Percentiles rank a stretch among this genome's conserved stretches.
phyloP scores from a whole-genome alignment of 192 early-diverging fungal genomes.

The Coemansia sp. region DNA sequence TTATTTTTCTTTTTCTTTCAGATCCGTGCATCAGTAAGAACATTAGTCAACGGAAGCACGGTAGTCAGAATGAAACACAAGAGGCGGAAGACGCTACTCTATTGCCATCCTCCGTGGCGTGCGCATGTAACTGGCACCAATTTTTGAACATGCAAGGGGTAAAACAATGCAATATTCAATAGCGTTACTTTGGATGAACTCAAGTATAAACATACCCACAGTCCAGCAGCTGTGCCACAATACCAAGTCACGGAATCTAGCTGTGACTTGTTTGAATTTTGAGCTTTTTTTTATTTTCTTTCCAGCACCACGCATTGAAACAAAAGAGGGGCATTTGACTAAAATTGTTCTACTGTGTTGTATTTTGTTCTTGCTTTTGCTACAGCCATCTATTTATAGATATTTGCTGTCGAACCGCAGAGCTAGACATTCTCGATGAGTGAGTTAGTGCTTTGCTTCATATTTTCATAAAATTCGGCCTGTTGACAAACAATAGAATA shows the following conservation, averaged over 20 bases:
- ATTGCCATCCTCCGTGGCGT: constrained; percentile 9
- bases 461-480: no score
- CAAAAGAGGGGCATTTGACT: background rate
- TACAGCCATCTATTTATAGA: background rate
- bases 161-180: background rate
- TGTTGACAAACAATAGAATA: no score
- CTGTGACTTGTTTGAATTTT: no score
- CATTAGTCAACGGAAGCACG: no score
- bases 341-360: background rate
- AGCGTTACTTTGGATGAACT: background rate
- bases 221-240: constrained; percentile 5
- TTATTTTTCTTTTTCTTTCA: background rate
- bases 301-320: background rate
- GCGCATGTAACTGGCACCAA: background rate
- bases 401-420: background rate
- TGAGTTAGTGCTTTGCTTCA: no score
- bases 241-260: background rate
- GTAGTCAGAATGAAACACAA: no score
- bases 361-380: background rate
- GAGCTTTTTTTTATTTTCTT: background rate
- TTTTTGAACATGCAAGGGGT: background rate
- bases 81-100: background rate
- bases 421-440: background rate
- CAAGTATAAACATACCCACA: background rate
- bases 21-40: no score